phyloP scores from a whole-genome alignment of 78 protist genomes.

The Tieghemostelium lacteum region DNA sequence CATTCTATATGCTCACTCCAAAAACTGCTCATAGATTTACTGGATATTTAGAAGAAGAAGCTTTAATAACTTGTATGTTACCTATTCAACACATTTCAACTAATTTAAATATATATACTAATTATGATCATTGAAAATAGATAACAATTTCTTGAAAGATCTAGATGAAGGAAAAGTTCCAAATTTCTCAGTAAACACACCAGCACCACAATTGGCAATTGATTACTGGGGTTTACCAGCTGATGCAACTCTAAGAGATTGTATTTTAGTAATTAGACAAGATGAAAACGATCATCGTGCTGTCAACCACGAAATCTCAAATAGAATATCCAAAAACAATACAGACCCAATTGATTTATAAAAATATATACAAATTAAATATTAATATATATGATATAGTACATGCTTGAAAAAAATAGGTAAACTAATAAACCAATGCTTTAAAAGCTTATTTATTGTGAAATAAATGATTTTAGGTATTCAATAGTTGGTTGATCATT shows the following conservation, averaged over 20 bases:
- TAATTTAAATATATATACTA: not conserved
- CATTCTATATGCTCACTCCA: constrained; percentile 75
- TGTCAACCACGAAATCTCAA: constrained; percentile 85
- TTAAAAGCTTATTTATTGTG: no score
- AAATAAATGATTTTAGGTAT: no score
- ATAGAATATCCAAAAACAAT: not conserved
- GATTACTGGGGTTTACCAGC: constrained; percentile 85
- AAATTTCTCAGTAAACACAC: no score
- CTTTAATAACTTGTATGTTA: constrained; percentile 68
- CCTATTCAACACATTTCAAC: not conserved
- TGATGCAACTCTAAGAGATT: constrained; percentile 86
- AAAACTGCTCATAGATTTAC: constrained; percentile 86
- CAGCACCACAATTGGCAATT: constrained; percentile 88
- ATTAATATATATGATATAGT: no score
- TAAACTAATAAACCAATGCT: no score
- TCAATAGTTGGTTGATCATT: constrained; percentile 68
- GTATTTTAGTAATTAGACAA: constrained; percentile 83
- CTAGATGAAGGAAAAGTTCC: constrained; percentile 60
- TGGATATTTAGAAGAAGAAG: constrained; percentile 94
- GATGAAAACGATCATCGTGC: constrained; percentile 91
- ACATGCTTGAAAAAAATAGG: no score
- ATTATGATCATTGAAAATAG: not conserved
- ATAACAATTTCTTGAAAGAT: constrained; percentile 48
- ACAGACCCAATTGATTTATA: not conserved
- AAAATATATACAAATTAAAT: no score